Conservation (phyloP, 202 grass and related monocot genomes). For the Schoenoplectus triqueter region DNA sequence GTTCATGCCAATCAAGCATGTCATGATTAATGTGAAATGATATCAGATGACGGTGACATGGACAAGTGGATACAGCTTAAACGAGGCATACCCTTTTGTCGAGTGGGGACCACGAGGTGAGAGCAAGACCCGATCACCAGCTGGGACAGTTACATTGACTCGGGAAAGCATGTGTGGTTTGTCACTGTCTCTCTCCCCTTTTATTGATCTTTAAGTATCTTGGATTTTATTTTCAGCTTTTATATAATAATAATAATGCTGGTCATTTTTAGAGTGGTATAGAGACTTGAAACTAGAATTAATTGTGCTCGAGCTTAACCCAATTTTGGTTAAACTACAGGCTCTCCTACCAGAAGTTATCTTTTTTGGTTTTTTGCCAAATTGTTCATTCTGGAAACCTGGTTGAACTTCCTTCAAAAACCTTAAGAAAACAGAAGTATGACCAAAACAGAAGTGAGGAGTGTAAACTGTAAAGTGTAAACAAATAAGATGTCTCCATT, state of each 20-base stretch:
- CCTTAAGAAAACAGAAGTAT: neutral
- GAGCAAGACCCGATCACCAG: slow-evolving; percentile 64
- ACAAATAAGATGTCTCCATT: neutral
- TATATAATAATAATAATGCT: slow-evolving; percentile 14
- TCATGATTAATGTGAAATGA: slow-evolving; percentile 42
- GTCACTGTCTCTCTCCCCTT: slow-evolving; percentile 39
- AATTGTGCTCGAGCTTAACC: neutral
- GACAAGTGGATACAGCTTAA: slow-evolving; percentile 86
- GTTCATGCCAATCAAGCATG: neutral
- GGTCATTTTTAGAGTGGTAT: neutral
- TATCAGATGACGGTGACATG: slow-evolving; percentile 91
- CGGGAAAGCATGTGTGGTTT: slow-evolving; percentile 81
- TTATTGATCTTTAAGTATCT: neutral
- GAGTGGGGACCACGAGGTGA: slow-evolving; percentile 73
- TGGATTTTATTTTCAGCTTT: neutral
- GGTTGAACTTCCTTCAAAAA: slow-evolving; percentile 3
- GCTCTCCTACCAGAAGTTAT: neutral
- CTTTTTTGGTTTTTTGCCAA: neutral
- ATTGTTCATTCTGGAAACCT: neutral
- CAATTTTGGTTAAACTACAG: neutral
- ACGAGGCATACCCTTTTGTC: slow-evolving; percentile 74
- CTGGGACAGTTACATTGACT: slow-evolving; percentile 77
- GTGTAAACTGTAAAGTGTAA: neutral
- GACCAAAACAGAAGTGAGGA: neutral
- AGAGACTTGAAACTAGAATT: neutral